phyloP scores from a whole-genome alignment of 176 grass and related monocot species.

The Guadua angustifolia region DNA sequence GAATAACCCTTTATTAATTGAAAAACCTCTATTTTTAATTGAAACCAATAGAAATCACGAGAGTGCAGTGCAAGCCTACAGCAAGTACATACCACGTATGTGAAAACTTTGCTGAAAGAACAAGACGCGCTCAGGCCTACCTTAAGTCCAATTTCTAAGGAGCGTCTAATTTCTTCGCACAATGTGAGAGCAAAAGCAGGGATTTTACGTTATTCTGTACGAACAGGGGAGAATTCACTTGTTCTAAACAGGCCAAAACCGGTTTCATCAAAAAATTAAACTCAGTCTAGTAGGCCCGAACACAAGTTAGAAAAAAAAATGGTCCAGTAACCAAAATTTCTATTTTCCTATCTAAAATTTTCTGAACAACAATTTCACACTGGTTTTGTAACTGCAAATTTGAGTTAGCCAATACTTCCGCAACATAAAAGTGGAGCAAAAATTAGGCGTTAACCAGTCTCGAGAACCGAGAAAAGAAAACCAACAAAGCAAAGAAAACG shows the following conservation, averaged over 20 bases:
- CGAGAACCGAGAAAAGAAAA: too few relatives aligned
- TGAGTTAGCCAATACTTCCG: neutral
- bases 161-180: neutral
- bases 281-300: too few relatives aligned
- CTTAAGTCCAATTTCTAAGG: too few relatives aligned
- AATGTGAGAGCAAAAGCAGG: neutral
- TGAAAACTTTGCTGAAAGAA: too few relatives aligned
- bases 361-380: neutral
- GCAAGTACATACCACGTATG: too few relatives aligned
- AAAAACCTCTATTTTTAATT: too few relatives aligned
- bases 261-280: neutral
- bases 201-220: neutral
- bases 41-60: too few relatives aligned
- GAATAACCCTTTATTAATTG: too few relatives aligned
- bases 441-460: neutral
- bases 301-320: too few relatives aligned
- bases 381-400: neutral
- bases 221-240: neutral
- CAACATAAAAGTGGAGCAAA: neutral
- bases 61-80: too few relatives aligned
- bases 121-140: too few relatives aligned
- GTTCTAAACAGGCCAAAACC: neutral
- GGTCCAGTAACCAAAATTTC: neutral
- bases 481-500: too few relatives aligned
- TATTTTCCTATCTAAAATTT: neutral